These are phyloP conservation scores for Hypomontagnella submonticulosa DNA, from an alignment of 495 filamentous ascomycete species.

Conservation along the genomic window DNA sequence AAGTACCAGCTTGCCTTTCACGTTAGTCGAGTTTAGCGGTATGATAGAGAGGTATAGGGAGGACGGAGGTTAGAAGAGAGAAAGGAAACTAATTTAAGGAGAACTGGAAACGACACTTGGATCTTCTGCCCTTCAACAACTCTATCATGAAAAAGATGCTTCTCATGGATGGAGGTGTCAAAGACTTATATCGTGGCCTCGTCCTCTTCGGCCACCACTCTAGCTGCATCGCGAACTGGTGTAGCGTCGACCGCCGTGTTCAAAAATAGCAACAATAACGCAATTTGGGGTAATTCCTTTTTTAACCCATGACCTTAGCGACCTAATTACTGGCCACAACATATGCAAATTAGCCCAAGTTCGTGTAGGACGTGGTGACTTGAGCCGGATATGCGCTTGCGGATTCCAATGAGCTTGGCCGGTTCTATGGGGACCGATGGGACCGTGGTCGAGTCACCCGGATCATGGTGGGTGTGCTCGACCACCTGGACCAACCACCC, in stretches of 20 bases:
- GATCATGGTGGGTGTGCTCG: slow-evolving; percentile 45
- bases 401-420: slow-evolving; percentile 56
- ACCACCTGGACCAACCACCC: slow-evolving; percentile 51
- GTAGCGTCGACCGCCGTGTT: slow-evolving; percentile 45
- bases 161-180: slow-evolving; percentile 53
- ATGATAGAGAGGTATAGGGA: slow-evolving; percentile 31
- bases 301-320: slow-evolving; percentile 48
- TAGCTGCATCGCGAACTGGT: slow-evolving; percentile 45
- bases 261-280: slow-evolving; percentile 52
- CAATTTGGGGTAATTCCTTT: slow-evolving; percentile 49
- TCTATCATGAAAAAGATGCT: slow-evolving; percentile 46
- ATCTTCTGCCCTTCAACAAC: slow-evolving; percentile 51
- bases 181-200: slow-evolving; percentile 63
- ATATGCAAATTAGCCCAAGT: slow-evolving; percentile 51
- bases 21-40: slow-evolving; percentile 53
- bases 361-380: slow-evolving; percentile 44
- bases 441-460: slow-evolving; percentile 45
- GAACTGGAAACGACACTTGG: slow-evolving; percentile 61
- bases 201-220: slow-evolving; percentile 42
- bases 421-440: slow-evolving; percentile 46
- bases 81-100: slow-evolving; percentile 44
- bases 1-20: slow-evolving; percentile 65
- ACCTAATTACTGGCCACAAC: slow-evolving; percentile 50
- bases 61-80: slow-evolving; percentile 36
- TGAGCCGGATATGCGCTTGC: slow-evolving; percentile 54